Evolutionary conservation across 495 filamentous ascomycete genomes (phyloP).

Genomic region (Hyaloscypha hepaticicola): DNA sequence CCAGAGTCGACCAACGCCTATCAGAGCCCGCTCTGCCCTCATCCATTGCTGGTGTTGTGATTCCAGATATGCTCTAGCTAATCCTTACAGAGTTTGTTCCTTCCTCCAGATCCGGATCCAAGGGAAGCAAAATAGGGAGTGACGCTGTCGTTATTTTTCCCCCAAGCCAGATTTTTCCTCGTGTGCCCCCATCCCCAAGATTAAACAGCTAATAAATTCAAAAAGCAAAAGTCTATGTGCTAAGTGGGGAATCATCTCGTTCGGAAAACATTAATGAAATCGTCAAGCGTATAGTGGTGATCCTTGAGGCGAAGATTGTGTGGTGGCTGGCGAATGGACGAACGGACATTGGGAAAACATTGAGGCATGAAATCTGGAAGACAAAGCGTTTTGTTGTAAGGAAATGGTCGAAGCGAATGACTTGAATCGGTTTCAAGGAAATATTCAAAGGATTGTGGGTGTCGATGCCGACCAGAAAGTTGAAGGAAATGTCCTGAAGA

Average conservation of each 20-base stretch:
- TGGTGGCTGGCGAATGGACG: not conserved
- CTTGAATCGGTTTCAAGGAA: constrained; percentile 11
- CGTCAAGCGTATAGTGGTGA: constrained; percentile 6
- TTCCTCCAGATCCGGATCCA: constrained; percentile 11
- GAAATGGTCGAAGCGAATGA: constrained; percentile 23
- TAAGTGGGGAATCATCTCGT: constrained; percentile 28
- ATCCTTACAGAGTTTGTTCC: not conserved
- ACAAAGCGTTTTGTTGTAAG: constrained; percentile 15
- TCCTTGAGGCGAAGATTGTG: not conserved
- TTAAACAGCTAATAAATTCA: not conserved
- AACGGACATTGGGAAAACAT: not conserved
- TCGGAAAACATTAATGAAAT: constrained; percentile 19
- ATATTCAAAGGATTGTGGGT: constrained; percentile 11
- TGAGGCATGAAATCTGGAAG: constrained; percentile 9
- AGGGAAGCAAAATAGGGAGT: constrained; percentile 14
- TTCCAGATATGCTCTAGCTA: not conserved
- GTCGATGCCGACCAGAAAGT: not conserved
- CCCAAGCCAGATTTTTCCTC: not conserved
- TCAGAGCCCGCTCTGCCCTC: constrained; percentile 6
- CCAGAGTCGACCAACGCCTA: not conserved
- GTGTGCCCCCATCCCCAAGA: not conserved
- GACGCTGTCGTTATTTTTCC: constrained; percentile 12
- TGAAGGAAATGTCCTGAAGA: constrained; percentile 29
- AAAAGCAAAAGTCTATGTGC: constrained; percentile 31
- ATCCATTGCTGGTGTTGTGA: not conserved